Conservation (phyloP, 768 basidiomycete genomes). For the Rhodosporidiobolus sp. region DNA sequence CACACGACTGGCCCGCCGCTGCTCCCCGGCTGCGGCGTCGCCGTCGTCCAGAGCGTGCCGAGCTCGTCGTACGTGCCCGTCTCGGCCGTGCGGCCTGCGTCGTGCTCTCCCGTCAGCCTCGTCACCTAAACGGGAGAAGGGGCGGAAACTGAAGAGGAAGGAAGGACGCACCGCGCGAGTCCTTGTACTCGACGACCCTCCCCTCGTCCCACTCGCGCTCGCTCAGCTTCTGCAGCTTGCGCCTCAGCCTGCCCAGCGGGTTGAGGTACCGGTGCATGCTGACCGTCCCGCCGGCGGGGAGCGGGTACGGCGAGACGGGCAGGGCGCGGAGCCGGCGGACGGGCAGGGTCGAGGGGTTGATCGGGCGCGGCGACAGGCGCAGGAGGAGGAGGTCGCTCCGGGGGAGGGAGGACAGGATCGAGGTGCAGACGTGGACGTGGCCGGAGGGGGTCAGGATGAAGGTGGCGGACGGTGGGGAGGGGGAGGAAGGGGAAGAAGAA, state of each 20-base stretch:
- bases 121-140: constrained; percentile 51
- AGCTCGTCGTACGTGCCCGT: constrained; percentile 69
- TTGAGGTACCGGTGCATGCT: constrained; percentile 56
- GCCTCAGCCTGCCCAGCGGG: constrained; percentile 42
- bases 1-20: constrained; percentile 70
- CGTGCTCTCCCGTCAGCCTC: too few species aligned
- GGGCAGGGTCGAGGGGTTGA: constrained; percentile 8
- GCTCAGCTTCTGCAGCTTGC: constrained; percentile 57
- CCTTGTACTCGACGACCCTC: constrained; percentile 59
- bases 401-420: constrained; percentile 60
- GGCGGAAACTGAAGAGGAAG: not conserved
- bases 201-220: constrained; percentile 59
- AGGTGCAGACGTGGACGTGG: constrained; percentile 52
- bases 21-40: constrained; percentile 62
- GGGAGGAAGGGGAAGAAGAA: constrained; percentile 37
- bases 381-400: constrained; percentile 61
- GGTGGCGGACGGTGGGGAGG: constrained; percentile 49
- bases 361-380: constrained; percentile 24
- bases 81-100: constrained; percentile 53
- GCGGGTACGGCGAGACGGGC: constrained; percentile 65
- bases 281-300: constrained; percentile 53
- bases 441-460: constrained; percentile 46
- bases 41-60: constrained; percentile 58
- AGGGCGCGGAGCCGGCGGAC: constrained; percentile 52
- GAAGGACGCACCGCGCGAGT: constrained; percentile 54